Percentiles rank a stretch among this genome's conserved stretches.
Evolutionary conservation across 805 yeast species (phyloP).

Genomic region (Vanderwaltozyma polyspora): DNA sequence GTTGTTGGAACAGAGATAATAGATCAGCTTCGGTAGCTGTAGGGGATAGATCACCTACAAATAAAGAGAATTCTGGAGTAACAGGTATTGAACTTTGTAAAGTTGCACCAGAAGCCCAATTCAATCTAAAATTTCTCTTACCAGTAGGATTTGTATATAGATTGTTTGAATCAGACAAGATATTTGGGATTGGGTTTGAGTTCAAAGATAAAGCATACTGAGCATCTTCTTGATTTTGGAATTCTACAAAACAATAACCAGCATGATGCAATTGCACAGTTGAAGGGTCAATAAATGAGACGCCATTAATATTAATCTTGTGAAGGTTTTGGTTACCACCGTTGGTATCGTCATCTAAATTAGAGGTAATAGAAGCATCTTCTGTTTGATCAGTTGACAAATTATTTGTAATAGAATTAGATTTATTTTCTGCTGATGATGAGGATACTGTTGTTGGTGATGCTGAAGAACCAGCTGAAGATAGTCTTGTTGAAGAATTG

Average conservation of each 20-base stretch:
- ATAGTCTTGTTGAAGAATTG: neutral
- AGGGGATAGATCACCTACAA: conserved; percentile 77
- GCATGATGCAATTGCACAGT: conserved; percentile 31
- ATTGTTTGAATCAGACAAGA: conserved; percentile 14
- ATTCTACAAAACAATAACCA: conserved; percentile 75
- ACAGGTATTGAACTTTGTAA: conserved; percentile 58
- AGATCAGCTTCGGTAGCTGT: conserved; percentile 72
- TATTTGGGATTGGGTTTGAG: conserved; percentile 53
- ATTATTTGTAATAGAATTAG: neutral
- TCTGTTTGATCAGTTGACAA: neutral
- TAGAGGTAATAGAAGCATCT: neutral
- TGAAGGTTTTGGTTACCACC: neutral
- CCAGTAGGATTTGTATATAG: conserved; percentile 26
- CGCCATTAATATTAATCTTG: conserved; percentile 21
- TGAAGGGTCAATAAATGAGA: conserved; percentile 24
- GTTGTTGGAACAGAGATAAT: conserved; percentile 57
- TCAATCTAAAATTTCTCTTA: conserved; percentile 57
- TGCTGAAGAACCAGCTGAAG: neutral
- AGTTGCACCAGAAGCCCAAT: conserved; percentile 82
- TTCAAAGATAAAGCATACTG: conserved; percentile 56
- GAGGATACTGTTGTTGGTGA: conserved; percentile 1
- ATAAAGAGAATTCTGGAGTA: conserved; percentile 64
- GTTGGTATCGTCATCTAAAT: neutral
- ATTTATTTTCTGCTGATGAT: neutral
- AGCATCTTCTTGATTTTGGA: conserved; percentile 57